A percentile compares a stretch with the other conserved stretches of the same genome.
Evolutionary conservation across 352 stramenopile genomes (phyloP).

Genomic region (Globisporangium orthogonon): DNA sequence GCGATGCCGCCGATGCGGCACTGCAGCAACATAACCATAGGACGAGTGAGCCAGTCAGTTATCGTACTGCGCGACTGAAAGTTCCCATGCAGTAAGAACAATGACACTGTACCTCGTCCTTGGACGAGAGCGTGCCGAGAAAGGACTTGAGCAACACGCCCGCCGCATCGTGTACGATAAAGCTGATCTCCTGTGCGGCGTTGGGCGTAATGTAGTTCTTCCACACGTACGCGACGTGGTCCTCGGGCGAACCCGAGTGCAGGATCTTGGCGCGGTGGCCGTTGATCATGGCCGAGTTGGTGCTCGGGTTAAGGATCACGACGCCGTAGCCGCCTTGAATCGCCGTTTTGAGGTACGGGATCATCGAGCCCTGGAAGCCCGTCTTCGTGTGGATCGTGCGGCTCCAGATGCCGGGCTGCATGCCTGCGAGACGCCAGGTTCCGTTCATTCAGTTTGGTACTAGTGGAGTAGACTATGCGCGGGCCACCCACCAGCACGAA

Average conservation of each 20-base stretch:
- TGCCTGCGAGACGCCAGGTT: constrained; percentile 17
- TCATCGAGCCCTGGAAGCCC: constrained; percentile 84
- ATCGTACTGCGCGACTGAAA: neutral
- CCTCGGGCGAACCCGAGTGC: constrained; percentile 66
- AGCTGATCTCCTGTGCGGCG: constrained; percentile 78
- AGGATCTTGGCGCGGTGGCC: constrained; percentile 79
- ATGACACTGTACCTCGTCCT: constrained; percentile 32
- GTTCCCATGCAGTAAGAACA: too few species aligned
- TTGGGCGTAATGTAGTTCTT: constrained; percentile 85
- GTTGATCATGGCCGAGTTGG: constrained; percentile 74
- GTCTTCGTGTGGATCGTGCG: constrained; percentile 68
- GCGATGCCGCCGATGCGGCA: constrained; percentile 67
- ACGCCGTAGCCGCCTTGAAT: constrained; percentile 81
- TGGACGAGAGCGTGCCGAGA: constrained; percentile 41
- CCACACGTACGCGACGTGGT: constrained; percentile 80
- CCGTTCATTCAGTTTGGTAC: neutral
- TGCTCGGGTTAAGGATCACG: constrained; percentile 79
- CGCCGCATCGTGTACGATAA: constrained; percentile 69
- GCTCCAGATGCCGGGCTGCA: constrained; percentile 72
- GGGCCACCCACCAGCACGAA: too few species aligned
- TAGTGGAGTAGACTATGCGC: too few species aligned
- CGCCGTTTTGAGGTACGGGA: constrained; percentile 83
- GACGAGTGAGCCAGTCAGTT: neutral
- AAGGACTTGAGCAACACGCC: constrained; percentile 71
- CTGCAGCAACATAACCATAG: constrained; percentile 4